phyloP scores from a whole-genome alignment of 257 asterid species.

The Ophiorrhiza pumila region DNA sequence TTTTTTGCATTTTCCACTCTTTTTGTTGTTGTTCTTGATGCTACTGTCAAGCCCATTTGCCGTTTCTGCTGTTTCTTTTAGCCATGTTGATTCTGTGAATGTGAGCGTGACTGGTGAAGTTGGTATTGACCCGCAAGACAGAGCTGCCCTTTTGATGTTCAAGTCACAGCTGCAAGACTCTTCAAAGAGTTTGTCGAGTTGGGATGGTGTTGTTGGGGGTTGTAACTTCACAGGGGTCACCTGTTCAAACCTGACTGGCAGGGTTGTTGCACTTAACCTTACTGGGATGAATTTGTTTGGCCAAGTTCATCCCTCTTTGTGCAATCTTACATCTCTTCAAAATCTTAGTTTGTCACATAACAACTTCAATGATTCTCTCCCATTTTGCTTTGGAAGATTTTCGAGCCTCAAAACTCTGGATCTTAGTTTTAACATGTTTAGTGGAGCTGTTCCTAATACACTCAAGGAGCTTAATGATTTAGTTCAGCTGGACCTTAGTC shows the following conservation, averaged over 20 bases:
- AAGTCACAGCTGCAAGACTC: constrained; percentile 58
- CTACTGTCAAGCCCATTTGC: constrained; percentile 20
- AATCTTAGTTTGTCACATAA: constrained; percentile 65
- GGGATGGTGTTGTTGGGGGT: constrained; percentile 36
- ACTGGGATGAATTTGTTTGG: constrained; percentile 62
- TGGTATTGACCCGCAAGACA: constrained; percentile 35
- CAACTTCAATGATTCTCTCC: constrained; percentile 47
- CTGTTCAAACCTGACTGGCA: constrained; percentile 56
- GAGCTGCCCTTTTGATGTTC: constrained; percentile 55
- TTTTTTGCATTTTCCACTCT: constrained; percentile 14
- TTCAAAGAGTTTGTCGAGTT: constrained; percentile 36
- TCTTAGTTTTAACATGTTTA: constrained; percentile 58
- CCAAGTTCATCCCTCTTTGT: constrained; percentile 53
- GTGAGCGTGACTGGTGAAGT: constrained; percentile 13
- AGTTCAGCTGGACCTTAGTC: constrained; percentile 54
- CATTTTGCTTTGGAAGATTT: constrained; percentile 49
- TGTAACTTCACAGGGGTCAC: constrained; percentile 51
- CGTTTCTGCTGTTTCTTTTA: constrained; percentile 24
- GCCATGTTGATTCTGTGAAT: constrained; percentile 6
- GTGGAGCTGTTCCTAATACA: constrained; percentile 39
- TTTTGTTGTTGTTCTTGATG: constrained; percentile 20
- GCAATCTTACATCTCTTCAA: constrained; percentile 60
- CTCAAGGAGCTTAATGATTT: constrained; percentile 30
- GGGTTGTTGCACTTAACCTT: constrained; percentile 66
- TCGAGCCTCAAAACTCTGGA: constrained; percentile 46